Evolutionary conservation across 2,329 filamentous ascomycete species (phyloP).

Genomic region (Diaporthe destruens): DNA sequence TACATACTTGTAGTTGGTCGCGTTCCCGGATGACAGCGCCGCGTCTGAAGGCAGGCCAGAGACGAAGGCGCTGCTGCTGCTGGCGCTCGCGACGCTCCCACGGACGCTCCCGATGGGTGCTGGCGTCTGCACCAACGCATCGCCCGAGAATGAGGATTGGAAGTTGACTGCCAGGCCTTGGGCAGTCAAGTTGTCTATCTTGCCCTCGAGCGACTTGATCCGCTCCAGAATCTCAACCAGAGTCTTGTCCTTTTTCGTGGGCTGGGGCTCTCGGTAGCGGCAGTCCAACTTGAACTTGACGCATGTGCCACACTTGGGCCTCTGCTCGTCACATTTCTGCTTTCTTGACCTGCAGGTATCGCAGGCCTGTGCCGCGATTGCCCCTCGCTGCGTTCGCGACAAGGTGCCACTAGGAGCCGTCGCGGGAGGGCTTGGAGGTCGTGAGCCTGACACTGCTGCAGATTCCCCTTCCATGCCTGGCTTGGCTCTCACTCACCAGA

Average conservation of each 20-base stretch:
- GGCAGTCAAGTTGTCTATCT: conserved; percentile 61
- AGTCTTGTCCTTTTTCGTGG: conserved; percentile 75
- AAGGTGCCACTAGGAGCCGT: conserved; percentile 34
- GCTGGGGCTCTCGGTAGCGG: conserved; percentile 70
- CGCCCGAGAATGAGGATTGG: conserved; percentile 36
- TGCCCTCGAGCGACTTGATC: conserved; percentile 66
- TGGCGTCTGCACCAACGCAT: conserved; percentile 35
- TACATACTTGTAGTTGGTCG: conserved; percentile 49
- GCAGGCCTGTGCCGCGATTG: conserved; percentile 68
- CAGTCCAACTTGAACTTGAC: conserved; percentile 69
- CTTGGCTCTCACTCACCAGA: conserved; percentile 8
- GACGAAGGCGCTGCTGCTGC: conserved; percentile 28
- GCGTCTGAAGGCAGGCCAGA: neutral
- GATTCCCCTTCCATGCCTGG: conserved; percentile 27
- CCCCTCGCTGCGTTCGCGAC: conserved; percentile 58
- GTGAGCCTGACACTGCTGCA: conserved; percentile 16
- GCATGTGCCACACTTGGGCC: conserved; percentile 72
- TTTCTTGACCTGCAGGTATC: conserved; percentile 72
- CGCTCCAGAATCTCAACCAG: conserved; percentile 71
- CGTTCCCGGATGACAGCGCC: neutral
- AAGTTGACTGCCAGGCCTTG: conserved; percentile 46
- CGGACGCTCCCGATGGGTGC: conserved; percentile 25
- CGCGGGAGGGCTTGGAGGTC: conserved; percentile 29
- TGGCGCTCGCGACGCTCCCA: conserved; percentile 30
- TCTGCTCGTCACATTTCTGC: conserved; percentile 73